These are phyloP conservation scores for Fusarium tupiense DNA, from an alignment of 2,329 filamentous ascomycete species.

Conservation along the genomic window DNA sequence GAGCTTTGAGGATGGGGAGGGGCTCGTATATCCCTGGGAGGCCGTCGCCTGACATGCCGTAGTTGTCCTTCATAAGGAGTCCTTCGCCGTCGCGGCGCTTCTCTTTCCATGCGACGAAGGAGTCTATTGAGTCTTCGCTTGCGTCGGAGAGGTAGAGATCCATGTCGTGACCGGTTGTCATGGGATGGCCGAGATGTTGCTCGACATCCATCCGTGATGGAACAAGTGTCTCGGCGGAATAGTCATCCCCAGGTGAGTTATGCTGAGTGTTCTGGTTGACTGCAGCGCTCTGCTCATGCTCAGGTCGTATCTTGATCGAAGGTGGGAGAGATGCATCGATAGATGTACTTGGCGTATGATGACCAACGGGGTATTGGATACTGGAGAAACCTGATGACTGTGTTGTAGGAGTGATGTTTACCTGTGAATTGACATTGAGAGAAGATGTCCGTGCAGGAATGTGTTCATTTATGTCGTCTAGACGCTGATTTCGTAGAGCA, in stretches of 20 bases:
- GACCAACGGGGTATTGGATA: slow-evolving; percentile 52
- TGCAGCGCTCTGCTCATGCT: slow-evolving; percentile 13
- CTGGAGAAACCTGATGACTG: slow-evolving; percentile 50
- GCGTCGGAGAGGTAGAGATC: slow-evolving; percentile 35
- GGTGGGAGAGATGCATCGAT: slow-evolving; percentile 47
- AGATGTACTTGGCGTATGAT: slow-evolving; percentile 59
- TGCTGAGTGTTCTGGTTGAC: slow-evolving; percentile 7
- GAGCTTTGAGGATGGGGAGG: slow-evolving; percentile 12
- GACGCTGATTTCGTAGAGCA: slow-evolving; percentile 26
- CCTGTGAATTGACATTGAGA: slow-evolving; percentile 50
- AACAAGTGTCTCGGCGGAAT: slow-evolving; percentile 25
- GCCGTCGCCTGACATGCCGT: slow-evolving; percentile 33
- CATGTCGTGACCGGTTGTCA: not conserved
- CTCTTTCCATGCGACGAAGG: slow-evolving; percentile 36
- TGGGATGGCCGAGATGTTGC: slow-evolving; percentile 8
- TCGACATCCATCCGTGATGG: slow-evolving; percentile 15
- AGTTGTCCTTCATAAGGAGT: slow-evolving; percentile 43
- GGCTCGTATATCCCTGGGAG: slow-evolving; percentile 45
- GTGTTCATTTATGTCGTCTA: slow-evolving; percentile 50
- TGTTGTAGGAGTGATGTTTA: slow-evolving; percentile 48
- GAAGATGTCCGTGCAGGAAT: slow-evolving; percentile 49
- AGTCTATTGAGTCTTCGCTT: slow-evolving; percentile 45
- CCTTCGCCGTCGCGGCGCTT: slow-evolving; percentile 34
- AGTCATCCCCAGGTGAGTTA: slow-evolving; percentile 29
- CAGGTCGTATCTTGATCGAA: slow-evolving; percentile 40